phyloP scores from a whole-genome alignment of 2,329 filamentous ascomycete genomes.

The Alternaria hordeiaustralica region DNA sequence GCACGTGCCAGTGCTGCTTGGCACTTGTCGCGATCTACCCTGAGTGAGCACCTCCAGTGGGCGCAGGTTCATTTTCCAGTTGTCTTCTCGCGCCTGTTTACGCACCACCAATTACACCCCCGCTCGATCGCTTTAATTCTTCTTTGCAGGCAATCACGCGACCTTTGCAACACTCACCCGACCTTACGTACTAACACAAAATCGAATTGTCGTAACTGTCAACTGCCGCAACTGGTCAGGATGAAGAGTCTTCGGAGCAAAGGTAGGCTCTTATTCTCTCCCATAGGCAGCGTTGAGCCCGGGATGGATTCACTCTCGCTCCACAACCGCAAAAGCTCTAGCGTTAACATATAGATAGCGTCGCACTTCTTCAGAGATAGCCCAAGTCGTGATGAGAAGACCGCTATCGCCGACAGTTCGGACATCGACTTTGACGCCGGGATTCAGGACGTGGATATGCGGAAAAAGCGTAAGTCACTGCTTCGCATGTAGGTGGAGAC shows the following conservation, averaged over 20 bases:
- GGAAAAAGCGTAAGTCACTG: constrained; percentile 23
- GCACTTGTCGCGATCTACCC: neutral
- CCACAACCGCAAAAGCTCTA: neutral
- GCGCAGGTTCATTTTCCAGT: neutral
- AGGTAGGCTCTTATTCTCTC: constrained; percentile 12
- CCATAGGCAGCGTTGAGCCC: neutral
- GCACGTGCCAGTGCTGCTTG: neutral
- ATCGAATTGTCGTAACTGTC: neutral
- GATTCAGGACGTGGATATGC: constrained; percentile 12
- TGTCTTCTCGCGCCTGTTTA: neutral
- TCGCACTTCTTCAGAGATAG: constrained; percentile 31
- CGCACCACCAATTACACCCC: neutral
- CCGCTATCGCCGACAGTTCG: constrained; percentile 5
- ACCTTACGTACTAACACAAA: neutral
- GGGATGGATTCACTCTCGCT: neutral
- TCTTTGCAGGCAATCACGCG: neutral
- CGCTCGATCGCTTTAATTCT: neutral
- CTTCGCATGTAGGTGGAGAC: neutral
- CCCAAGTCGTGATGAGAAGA: constrained; percentile 24
- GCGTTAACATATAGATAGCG: constrained; percentile 10
- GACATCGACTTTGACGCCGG: constrained; percentile 22
- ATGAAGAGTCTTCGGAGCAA: constrained; percentile 31
- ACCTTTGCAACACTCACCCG: neutral
- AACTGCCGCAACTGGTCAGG: neutral
- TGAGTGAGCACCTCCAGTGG: neutral